phyloP scores from a whole-genome alignment of 352 stramenopile species.

The Hyphochytrium catenoides region DNA sequence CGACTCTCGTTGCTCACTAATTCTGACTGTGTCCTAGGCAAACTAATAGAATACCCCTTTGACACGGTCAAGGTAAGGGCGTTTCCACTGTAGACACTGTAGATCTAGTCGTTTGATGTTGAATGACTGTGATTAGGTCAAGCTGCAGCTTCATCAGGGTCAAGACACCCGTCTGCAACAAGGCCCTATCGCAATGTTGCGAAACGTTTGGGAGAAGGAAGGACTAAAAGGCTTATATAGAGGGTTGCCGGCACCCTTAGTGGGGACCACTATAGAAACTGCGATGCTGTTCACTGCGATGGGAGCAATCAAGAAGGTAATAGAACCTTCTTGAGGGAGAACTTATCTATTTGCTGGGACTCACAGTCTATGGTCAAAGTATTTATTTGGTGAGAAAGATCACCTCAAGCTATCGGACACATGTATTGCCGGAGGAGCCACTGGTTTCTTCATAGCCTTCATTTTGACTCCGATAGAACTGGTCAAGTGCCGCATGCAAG shows the following conservation, averaged over 20 bases:
- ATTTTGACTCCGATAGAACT: slow-evolving; percentile 20
- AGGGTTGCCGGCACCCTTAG: slow-evolving; percentile 6
- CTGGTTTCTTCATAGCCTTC: slow-evolving; percentile 14
- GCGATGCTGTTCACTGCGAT: slow-evolving; percentile 7
- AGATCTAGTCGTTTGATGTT: no score
- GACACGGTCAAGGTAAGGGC: slow-evolving; percentile 8
- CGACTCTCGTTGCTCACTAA: no score
- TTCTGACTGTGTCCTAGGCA: slow-evolving; percentile 4
- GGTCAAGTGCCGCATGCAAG: slow-evolving; percentile 20
- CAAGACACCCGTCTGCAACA: no score
- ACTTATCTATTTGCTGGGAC: no score
- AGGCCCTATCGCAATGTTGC: no score
- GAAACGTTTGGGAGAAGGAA: slow-evolving; percentile 2
- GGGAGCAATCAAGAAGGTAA: slow-evolving; percentile 5
- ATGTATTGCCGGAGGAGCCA: slow-evolving; percentile 11
- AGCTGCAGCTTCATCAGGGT: no score
- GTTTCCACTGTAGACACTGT: no score
- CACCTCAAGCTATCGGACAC: slow-evolving; percentile 14
- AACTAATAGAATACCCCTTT: slow-evolving; percentile 8
- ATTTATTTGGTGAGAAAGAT: slow-evolving; percentile 7
- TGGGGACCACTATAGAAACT: slow-evolving; percentile 6
- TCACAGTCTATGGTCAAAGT: no score
- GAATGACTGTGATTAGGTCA: no score
- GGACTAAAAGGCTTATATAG: slow-evolving; percentile 4
- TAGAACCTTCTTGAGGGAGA: no score